Evolutionary conservation across 352 stramenopile species (phyloP), one percentile per base, ranked within the genome.

Genomic region (Globisporangium paddicum): DNA sequence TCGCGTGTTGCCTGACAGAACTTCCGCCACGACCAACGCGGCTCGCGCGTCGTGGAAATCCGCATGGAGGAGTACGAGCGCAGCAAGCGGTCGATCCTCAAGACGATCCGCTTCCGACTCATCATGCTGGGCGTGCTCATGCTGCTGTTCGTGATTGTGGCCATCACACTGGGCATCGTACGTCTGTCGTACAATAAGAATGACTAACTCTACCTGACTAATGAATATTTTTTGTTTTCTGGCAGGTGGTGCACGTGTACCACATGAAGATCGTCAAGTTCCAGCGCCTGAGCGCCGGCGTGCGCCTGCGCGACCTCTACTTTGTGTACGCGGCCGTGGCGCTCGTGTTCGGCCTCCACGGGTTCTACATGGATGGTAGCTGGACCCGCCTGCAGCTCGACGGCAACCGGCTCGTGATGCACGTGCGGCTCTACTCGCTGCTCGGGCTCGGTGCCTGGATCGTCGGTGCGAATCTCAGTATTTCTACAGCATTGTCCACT

Each of bases 31-130:
- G 73, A 83, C 46, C 75, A 73, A 61, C 75, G 75, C 21, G 72
- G 77, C 8, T 69, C 70, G 9, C 68, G 76, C n/a, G 75, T 90
- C 26, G 83, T 93, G 23, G 79, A 93, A 44, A 72, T 93, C 46
- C 74, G 69, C 40, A 81, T 77, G 57, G 73, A 85, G 37, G 83
- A 93, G 62, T 90, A 90, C 45, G 64, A 86, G 60, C 71, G 77
- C 54, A 88, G 72, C 63, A 93, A 93, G 61, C 72, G 69, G 13
- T 79, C 71, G 9, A 87, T 90, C 21, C 71, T 93, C 25, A 81
- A 82, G 54, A 90, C 82, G 51, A 90, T 93, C 54, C 79, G 79
- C 19, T 76, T 79, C 34, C 80, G 83, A 18, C 57, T 89, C 25
- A 46, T 89, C 37, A 72, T 83, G 35, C 63, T 89, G 5, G 75